Evolutionary conservation across 2,329 filamentous ascomycete species (phyloP).

Genomic region (Colletotrichum zoysiae): DNA sequence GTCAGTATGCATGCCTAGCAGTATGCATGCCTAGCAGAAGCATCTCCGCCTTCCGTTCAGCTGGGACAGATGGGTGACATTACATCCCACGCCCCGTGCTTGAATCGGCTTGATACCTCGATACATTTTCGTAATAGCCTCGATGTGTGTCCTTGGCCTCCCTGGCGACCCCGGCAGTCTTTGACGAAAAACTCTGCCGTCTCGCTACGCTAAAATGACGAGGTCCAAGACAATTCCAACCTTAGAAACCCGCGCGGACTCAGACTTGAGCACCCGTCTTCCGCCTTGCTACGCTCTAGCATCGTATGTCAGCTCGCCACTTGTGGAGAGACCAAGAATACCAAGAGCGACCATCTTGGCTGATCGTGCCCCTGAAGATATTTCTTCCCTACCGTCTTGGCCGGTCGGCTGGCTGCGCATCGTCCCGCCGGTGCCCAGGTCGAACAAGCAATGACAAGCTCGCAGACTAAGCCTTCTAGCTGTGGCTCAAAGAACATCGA

Average conservation of each 20-base stretch:
- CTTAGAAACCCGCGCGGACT: background rate
- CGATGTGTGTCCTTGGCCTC: background rate
- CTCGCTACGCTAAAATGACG: background rate
- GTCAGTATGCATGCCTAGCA: conserved; percentile 23
- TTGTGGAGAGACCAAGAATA: conserved; percentile 33
- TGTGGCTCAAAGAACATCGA: background rate
- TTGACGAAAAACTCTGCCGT: conserved; percentile 10
- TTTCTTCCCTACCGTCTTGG: background rate
- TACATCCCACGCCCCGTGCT: conserved; percentile 10
- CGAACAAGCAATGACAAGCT: conserved; percentile 35
- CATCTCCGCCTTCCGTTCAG: conserved; percentile 27
- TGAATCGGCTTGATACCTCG: conserved; percentile 13
- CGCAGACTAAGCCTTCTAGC: conserved; percentile 11
- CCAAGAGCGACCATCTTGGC: conserved; percentile 16
- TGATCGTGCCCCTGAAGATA: background rate
- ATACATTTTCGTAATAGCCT: conserved; percentile 31
- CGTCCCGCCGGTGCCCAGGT: conserved; percentile 26
- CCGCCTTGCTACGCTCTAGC: conserved; percentile 10
- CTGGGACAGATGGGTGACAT: conserved; percentile 21
- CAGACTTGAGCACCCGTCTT: background rate
- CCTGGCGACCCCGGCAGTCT: background rate
- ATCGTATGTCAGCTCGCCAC: conserved; percentile 29
- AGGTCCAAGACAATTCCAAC: conserved; percentile 21
- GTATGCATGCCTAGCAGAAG: conserved; percentile 24
- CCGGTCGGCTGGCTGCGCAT: background rate